Evolutionary conservation across 139 green algal genomes (phyloP).

Genomic region (Chlorella vulgaris): DNA sequence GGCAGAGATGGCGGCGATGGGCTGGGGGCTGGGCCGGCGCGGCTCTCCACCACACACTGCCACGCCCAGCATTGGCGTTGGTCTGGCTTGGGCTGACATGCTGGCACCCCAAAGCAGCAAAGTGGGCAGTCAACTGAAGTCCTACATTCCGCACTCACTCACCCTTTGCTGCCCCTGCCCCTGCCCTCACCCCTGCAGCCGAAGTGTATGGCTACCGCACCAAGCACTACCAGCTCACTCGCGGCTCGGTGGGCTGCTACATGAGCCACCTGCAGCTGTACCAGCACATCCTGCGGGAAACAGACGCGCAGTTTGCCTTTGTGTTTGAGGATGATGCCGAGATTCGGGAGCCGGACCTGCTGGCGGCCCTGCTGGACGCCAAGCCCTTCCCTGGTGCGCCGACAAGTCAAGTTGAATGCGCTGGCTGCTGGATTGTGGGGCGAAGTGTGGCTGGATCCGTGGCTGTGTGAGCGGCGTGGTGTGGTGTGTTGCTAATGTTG

Average conservation of each 20-base stretch:
- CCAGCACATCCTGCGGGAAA: neutral
- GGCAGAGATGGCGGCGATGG: too few species aligned
- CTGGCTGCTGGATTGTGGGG: neutral
- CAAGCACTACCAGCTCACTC: constrained; percentile 36
- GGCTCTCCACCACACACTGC: too few species aligned
- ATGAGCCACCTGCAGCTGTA: constrained; percentile 31
- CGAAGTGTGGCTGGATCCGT: too few species aligned
- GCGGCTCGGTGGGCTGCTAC: constrained; percentile 27
- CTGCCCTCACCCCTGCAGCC: neutral
- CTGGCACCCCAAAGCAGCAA: too few species aligned
- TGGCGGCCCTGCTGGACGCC: constrained; percentile 10
- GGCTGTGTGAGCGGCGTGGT: too few species aligned
- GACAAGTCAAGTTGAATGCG: neutral
- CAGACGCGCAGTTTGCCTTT: constrained; percentile 16
- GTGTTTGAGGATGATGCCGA: constrained; percentile 29
- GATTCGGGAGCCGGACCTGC: neutral
- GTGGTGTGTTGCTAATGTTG: neutral
- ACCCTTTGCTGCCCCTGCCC: too few species aligned
- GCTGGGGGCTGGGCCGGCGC: too few species aligned
- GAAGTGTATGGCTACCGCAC: constrained; percentile 19
- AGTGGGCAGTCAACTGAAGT: too few species aligned
- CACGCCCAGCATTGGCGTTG: too few species aligned
- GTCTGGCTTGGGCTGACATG: too few species aligned
- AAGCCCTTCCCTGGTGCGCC: constrained; percentile 26
- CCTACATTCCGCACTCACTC: too few species aligned